These are phyloP conservation scores for Hypoxylon sp. DNA, from an alignment of 2,329 filamentous ascomycete genomes.

Conservation along the genomic window DNA sequence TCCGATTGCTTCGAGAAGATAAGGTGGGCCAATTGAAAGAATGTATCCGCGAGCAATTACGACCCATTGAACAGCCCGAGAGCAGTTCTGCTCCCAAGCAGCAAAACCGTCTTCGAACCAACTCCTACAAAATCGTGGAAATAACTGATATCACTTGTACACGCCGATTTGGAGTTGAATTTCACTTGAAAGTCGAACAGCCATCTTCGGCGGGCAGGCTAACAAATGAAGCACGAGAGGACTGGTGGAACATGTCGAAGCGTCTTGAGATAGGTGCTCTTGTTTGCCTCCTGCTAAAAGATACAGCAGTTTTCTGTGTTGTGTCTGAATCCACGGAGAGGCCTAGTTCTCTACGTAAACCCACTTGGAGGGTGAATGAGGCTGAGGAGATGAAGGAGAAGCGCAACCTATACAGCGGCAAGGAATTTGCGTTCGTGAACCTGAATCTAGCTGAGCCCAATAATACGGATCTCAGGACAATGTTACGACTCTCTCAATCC, in stretches of 20 bases:
- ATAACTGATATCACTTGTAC: slow-evolving; percentile 17
- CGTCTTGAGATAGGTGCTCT: slow-evolving; percentile 35
- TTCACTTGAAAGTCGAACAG: slow-evolving; percentile 30
- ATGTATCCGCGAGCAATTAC: slow-evolving; percentile 46
- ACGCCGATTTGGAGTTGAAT: slow-evolving; percentile 19
- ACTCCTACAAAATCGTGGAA: slow-evolving; percentile 26
- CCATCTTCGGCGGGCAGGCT: slow-evolving; percentile 12
- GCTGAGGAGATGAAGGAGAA: neutral
- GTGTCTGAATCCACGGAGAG: slow-evolving; percentile 36
- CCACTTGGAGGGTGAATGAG: slow-evolving; percentile 14
- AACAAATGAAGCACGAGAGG: slow-evolving; percentile 21
- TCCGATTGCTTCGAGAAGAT: slow-evolving; percentile 70
- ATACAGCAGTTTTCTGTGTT: slow-evolving; percentile 30
- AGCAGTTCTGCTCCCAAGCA: slow-evolving; percentile 24
- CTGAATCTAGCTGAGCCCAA: slow-evolving; percentile 52
- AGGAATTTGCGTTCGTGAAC: slow-evolving; percentile 52
- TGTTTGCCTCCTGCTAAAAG: slow-evolving; percentile 33
- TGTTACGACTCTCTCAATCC: slow-evolving; percentile 51
- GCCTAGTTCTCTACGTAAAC: slow-evolving; percentile 16
- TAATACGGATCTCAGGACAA: slow-evolving; percentile 39
- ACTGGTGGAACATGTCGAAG: slow-evolving; percentile 39
- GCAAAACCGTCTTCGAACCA: slow-evolving; percentile 10
- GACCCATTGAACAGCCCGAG: slow-evolving; percentile 6
- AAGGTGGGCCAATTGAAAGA: slow-evolving; percentile 63
- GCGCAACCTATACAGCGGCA: slow-evolving; percentile 53